Evolutionary conservation across 495 filamentous ascomycete species (phyloP), one percentile per base, ranked within the genome.

Genomic region (Hypoxylon intermedium): DNA sequence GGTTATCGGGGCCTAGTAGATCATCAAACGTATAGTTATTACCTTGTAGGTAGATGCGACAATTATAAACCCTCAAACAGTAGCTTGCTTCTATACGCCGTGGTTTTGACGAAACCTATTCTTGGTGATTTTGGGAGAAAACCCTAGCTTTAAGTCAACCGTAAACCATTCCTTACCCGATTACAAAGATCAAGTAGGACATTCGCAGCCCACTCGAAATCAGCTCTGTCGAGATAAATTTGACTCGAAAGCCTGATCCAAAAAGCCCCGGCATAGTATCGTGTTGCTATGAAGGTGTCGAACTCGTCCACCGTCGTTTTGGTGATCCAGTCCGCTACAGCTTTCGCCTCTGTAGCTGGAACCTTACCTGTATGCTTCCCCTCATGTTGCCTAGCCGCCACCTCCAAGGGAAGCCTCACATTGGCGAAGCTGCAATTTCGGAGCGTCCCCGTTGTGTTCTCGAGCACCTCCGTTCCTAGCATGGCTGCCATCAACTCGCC

Each of bases 161-260:
- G 82, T 68, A 85, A 81, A 47, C 79, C 83, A 60, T 68, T 77
- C 45, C 68, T 76, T 40, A 87, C 85, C 65, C 84, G 73, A 40
- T 75, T 79, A 68, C 85, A 89, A 20, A 94, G 54, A 41, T 81
- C 78, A 69, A 82, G 82, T 60, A 95, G 61, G 21, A 82, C 73
- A 46, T 75, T 64, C 1, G 76, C 91, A 16, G 81, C 80, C 84
- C 85, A 89, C 69, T 88, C 84, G 65, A 96, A 96, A 76, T 97
- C 92, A 2, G 75, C 78, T 47, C 82, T 66, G 33, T 91, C 91
- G 44, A 97, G 71, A 71, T 90, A 97, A 0, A 92, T 78, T 80
- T 96, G 91, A 19, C 80, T 90, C 67, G 87, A 90, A 21, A 96
- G 61, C 36, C 93, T 75, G 4, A 79, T 77, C 90, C 89, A 97